Conservation (phyloP, 768 basidiomycete genomes). For the Podaxis rugospora region DNA sequence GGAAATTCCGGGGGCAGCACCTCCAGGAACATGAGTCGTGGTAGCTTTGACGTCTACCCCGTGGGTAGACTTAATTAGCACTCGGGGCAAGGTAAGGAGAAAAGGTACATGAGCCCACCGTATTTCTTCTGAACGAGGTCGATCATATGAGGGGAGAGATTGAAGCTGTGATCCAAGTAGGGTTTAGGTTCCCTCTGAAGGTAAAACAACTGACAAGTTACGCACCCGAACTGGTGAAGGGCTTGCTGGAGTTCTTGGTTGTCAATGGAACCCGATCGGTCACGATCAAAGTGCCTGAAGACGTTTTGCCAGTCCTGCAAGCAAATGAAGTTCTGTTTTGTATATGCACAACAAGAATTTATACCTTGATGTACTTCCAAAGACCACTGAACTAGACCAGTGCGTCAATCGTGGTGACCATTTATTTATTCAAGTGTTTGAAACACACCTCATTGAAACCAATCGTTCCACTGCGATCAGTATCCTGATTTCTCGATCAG, state of each 20-base stretch:
- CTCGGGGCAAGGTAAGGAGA: background rate
- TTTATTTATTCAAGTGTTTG: background rate
- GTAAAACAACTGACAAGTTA: background rate
- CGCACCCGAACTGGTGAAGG: conserved; percentile 67
- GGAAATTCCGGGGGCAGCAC: conserved; percentile 53
- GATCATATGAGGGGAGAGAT: conserved; percentile 63
- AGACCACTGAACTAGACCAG: conserved; percentile 61
- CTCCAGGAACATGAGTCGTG: conserved; percentile 26
- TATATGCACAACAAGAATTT: background rate
- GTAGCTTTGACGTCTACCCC: conserved; percentile 59
- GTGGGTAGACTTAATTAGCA: conserved; percentile 27
- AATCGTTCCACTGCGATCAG: conserved; percentile 73
- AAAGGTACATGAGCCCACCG: conserved; percentile 36
- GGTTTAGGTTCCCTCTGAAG: background rate
- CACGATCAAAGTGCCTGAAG: conserved; percentile 81
- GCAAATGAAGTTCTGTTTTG: background rate
- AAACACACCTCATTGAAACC: conserved; percentile 66
- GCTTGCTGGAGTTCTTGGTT: conserved; percentile 62
- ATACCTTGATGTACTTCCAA: conserved; percentile 76
- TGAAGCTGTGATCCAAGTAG: conserved; percentile 68
- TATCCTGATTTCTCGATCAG: conserved; percentile 36
- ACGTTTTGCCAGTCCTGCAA: conserved; percentile 77
- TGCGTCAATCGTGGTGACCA: conserved; percentile 13
- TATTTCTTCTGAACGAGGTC: conserved; percentile 75
- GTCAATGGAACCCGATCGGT: conserved; percentile 79